Evolutionary conservation across 2,329 filamentous ascomycete species (phyloP), one percentile per base, ranked within the genome.

Genomic region (Pyricularia pennisetigena): DNA sequence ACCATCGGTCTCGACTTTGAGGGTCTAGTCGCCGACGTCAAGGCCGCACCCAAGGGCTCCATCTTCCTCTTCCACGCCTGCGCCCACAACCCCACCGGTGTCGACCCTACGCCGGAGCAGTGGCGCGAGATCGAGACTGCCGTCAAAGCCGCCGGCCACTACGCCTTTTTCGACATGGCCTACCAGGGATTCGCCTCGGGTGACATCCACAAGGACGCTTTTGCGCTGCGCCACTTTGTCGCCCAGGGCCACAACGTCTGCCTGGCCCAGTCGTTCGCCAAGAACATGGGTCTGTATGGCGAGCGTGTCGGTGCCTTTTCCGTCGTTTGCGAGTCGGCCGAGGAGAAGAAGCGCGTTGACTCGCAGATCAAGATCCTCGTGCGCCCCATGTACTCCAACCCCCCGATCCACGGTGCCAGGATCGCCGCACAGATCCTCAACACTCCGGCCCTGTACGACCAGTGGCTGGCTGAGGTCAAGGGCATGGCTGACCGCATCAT

Each of bases 281-380:
- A 98, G 90, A 99, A 99, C 88, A 98, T 99, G 94, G 95, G 95
- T 82, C 92, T 99, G 71, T 98, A 99, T 79, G 95, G 95, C 78
- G 95, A 99, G 86, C 94, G 95, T 82, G 93, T 97, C 70, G 95
- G 95, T 77, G 94, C 94, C 72, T 98, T 99, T 87, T 97, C 93
- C 74, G 86, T 98, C 73, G 91, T 97, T 75, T 91, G 90, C 66
- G 90, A 89, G 73, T 90, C 91, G 61, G 85, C 89, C 71, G 94
- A 94, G 73, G 94, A 98, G 87, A 94, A 93, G 87, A 94, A 94
- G 85, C 92, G 93, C 72, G 88, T 99, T 75, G 94, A 97, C 79
- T 97, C 93, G 35, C 95, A 99, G 85, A 84, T 99, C 86, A 98
- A 98, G 88, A 98, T 98, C 77, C 86, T 99, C 74, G 93, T 98